Conservation (phyloP, 2,329 filamentous ascomycete species). For the Fusarium verticillioides region DNA sequence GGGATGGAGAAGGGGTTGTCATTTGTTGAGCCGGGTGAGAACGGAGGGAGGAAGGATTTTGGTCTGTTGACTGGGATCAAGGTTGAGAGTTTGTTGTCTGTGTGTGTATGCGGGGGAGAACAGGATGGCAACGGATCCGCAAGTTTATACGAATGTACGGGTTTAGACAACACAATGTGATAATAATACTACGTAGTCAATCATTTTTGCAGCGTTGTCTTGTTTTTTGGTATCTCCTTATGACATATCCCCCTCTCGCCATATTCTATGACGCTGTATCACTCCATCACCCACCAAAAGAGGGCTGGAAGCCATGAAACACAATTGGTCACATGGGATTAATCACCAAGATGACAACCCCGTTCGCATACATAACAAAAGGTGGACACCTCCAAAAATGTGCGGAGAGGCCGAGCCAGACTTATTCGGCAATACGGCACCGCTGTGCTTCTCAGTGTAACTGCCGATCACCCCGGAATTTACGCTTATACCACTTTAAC, state of each 20-base stretch:
- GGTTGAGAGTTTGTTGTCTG: neutral
- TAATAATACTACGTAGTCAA: neutral
- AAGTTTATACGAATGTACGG: constrained; percentile 1
- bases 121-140: neutral
- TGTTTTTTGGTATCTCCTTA: neutral
- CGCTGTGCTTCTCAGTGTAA: constrained; percentile 1
- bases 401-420: constrained; percentile 36
- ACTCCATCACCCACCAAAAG: neutral
- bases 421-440: constrained; percentile 38
- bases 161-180: neutral
- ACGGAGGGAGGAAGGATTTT: constrained; percentile 18
- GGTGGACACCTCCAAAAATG: constrained; percentile 5
- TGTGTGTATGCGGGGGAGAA: constrained; percentile 11
- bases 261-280: constrained; percentile 10
- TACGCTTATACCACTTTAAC: constrained; percentile 26
- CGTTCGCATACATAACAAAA: neutral
- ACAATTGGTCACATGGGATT: constrained; percentile 13
- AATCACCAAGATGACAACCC: neutral
- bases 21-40: constrained; percentile 16
- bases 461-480: constrained; percentile 27
- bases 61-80: neutral
- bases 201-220: neutral
- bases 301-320: neutral
- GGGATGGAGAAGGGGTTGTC: neutral
- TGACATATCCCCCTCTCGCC: neutral